These are phyloP conservation scores for Gonium pectorale DNA, from an alignment of 139 green algal genomes.

Conservation along the genomic window DNA sequence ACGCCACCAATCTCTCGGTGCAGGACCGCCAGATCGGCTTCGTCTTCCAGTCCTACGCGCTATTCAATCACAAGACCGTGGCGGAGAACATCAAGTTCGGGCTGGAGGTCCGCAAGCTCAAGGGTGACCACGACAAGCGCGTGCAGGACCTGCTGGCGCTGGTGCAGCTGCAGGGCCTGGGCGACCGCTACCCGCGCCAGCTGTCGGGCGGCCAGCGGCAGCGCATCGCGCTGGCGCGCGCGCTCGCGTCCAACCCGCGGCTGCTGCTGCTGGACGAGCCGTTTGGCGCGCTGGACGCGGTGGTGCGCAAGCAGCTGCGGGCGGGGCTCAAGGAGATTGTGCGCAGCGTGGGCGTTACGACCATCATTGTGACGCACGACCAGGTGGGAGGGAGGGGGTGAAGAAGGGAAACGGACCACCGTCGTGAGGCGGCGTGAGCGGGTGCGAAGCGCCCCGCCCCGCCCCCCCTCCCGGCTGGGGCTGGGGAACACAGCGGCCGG, in stretches of 20 bases:
- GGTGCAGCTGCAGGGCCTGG: conserved; percentile 79
- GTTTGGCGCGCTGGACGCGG: conserved; percentile 86
- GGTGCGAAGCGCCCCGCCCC: too few species aligned
- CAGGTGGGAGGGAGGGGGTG: too few species aligned
- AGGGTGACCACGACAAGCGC: conserved; percentile 75
- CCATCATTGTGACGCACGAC: conserved; percentile 94
- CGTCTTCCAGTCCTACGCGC: conserved; percentile 92
- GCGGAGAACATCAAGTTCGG: conserved; percentile 92
- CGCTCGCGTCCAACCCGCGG: conserved; percentile 82
- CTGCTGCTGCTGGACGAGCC: conserved; percentile 91
- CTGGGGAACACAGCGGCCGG: too few species aligned
- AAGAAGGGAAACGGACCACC: too few species aligned
- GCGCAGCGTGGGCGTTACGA: conserved; percentile 77
- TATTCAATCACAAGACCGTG: conserved; percentile 96
- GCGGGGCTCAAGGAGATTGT: conserved; percentile 80
- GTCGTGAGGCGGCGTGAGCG: too few species aligned
- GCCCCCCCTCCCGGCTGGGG: too few species aligned
- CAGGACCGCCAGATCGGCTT: conserved; percentile 82
- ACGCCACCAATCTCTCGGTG: conserved; percentile 66
- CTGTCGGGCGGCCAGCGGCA: conserved; percentile 91
- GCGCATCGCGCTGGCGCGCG: conserved; percentile 92
- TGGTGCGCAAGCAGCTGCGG: conserved; percentile 80
- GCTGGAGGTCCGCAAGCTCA: conserved; percentile 77
- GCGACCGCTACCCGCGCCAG: conserved; percentile 79
- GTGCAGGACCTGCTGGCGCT: conserved; percentile 87